A percentile compares a stretch with the other conserved stretches of the same genome.
These are phyloP conservation scores for Glutinoglossum americanum DNA, from an alignment of 495 filamentous ascomycete species.

Conservation along the genomic window DNA sequence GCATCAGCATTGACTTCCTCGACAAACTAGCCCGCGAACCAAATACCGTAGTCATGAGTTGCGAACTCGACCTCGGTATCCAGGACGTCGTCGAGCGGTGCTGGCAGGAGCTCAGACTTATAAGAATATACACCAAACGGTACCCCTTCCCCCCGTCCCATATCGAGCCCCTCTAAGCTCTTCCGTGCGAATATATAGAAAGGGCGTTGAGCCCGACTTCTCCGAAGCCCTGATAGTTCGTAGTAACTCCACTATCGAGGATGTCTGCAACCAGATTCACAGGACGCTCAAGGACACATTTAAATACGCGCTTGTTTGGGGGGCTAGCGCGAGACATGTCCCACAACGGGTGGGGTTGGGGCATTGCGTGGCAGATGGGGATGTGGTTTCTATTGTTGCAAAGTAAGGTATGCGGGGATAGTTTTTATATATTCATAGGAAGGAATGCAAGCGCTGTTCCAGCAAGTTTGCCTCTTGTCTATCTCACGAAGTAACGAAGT, in stretches of 20 bases:
- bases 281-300: conserved; percentile 91
- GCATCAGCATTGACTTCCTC: conserved; percentile 78
- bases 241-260: conserved; percentile 70
- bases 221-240: conserved; percentile 85
- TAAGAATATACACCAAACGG: conserved; percentile 90
- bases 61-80: conserved; percentile 92
- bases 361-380: conserved; percentile 80
- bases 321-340: conserved; percentile 80
- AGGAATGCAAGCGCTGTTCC: no score
- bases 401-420: no score
- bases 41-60: conserved; percentile 90
- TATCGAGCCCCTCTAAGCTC: background rate
- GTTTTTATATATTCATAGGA: no score
- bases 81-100: conserved; percentile 86
- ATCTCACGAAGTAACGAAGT: no score
- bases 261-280: conserved; percentile 93
- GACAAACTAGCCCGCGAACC: conserved; percentile 82
- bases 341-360: conserved; percentile 81
- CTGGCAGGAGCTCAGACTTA: conserved; percentile 83
- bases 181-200: conserved; percentile 4
- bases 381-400: conserved; percentile 93
- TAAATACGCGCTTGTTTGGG: conserved; percentile 98
- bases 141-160: conserved; percentile 13
- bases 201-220: conserved; percentile 73
- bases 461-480: no score